Base-by-base conservation (phyloP, 192 early-diverging fungal species). In the Bifiguratus adelaidae region DNA sequence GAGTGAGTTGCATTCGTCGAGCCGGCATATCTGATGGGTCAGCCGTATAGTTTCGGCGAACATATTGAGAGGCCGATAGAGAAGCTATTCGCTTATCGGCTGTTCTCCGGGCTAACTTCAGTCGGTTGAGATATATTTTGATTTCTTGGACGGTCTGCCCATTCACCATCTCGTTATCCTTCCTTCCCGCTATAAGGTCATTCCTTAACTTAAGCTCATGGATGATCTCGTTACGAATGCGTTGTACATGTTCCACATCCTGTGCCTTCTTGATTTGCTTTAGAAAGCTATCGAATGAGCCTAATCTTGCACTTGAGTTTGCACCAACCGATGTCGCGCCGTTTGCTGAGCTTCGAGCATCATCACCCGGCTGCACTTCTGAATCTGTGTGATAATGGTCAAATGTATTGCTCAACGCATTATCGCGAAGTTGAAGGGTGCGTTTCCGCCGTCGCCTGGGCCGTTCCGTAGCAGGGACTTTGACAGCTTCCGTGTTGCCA, bases 131-230 rank as follows among this genome's bases (percentile, higher is more conserved):
- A 55, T 91, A 89, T 3, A 82, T 68, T 9, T 75, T 55, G 15
- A 85, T 71, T 33, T 88, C 81, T 44, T 76, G 53, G 7, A 91
- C 88, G 12, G 75, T 74, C 55, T 77, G 74, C 3, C 88, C 86
- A 44, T 91, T 77, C n/a, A 91, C 76, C 27, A 87, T 80, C 37
- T 91, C 88, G 44, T 78, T 74, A 33, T 71, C 69, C 50, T 70
- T 68, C n/a, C n/a, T n/a, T n/a, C n/a, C n/a, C n/a, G n/a, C n/a
- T n/a, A n/a, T n/a, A n/a, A n/a, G n/a, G n/a, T n/a, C n/a, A n/a
- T n/a, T n/a, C n/a, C n/a, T n/a, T n/a, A n/a, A n/a, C n/a, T n/a
- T n/a, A n/a, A n/a, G n/a, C n/a, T n/a, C n/a, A n/a, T n/a, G n/a
- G n/a, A n/a, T n/a, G n/a, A n/a, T n/a, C n/a, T n/a, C n/a, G n/a